Evolutionary conservation across 2,329 filamentous ascomycete genomes (phyloP), one percentile per base, ranked within the genome.

Genomic region (Tolypocladium inflatum): DNA sequence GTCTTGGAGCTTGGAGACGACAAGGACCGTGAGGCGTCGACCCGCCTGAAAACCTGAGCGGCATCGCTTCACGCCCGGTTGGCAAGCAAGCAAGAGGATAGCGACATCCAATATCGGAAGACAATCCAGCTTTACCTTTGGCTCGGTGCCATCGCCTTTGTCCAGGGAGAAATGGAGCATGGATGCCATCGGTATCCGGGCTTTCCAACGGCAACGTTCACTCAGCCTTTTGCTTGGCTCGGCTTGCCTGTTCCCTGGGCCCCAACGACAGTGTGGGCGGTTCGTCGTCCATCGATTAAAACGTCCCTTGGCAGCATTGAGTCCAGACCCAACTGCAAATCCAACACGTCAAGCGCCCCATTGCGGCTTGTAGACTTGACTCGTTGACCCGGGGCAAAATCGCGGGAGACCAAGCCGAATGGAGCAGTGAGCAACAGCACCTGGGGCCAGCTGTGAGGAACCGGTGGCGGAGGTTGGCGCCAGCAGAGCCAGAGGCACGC

Each of bases 271-370:
- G 11, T 33, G 8, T 21, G 35, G 37, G 37, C 13, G 37, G 13
- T 38, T 38, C 37, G 15, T 38, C 15, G 35, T 11, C 9, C 30
- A 37, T 52, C 30, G 6, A n/a, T n/a, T n/a, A 33, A 21, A 35
- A 35, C 19, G 30, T 4, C 21, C 9, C 48, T 52, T 51, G 17
- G 26, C 48, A 15, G 19, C 3, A 21, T n/a, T 10, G 48, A 21
- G 26, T 21, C 48, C 26, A 51, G 48, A 52, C 10, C 19, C 48
- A 52, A 52, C 17, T 33, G 41, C 21, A 39, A 54, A 45, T 54
- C 33, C 41, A 45, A 55, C 35, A 55, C 33, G 56, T 57, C 56
- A 57, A 35, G 41, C 26, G 56, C 56, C 26, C 41, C 38, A 19
- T 54, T 41, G 35, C 56, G 41, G 39, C 56, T 23, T 23, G 21